Conservation (phyloP, 1,139 yeast species). For the Yamadazyma taylorii region DNA sequence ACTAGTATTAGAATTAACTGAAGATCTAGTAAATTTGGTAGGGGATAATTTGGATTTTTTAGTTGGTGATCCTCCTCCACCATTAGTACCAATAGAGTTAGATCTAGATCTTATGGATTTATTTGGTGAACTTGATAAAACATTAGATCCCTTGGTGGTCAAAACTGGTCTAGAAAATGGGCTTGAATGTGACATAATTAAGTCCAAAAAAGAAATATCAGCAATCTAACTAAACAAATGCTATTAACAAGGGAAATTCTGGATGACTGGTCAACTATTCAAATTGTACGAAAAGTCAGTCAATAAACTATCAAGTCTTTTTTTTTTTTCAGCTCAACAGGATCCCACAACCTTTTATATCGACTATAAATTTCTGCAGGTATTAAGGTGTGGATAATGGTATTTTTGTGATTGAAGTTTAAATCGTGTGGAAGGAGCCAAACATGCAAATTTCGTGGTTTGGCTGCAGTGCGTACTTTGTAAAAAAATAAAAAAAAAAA, state of each 20-base stretch:
- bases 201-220: no score
- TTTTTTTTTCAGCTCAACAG: no score
- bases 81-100: conserved; percentile 3
- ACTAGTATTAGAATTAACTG: not conserved
- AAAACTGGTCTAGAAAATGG: conserved; percentile 11
- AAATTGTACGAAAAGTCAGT: no score
- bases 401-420: not conserved
- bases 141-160: conserved; percentile 14
- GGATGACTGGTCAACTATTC: no score
- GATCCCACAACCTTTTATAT: not conserved
- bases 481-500: no score
- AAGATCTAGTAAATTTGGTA: conserved; percentile 18
- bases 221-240: no score
- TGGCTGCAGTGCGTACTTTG: not conserved
- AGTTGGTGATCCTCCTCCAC: conserved; percentile 22
- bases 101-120: conserved; percentile 14
- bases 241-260: no score
- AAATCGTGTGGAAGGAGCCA: conserved; percentile 10
- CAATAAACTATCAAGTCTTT: no score
- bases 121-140: conserved; percentile 26
- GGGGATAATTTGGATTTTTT: conserved; percentile 36
- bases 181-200: conserved; percentile 4
- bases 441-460: conserved; percentile 4
- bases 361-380: not conserved
- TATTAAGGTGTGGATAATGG: not conserved